Evolutionary conservation across 495 filamentous ascomycete genomes (phyloP), one percentile per base, ranked within the genome.

Genomic region (Cetradonia linearis): DNA sequence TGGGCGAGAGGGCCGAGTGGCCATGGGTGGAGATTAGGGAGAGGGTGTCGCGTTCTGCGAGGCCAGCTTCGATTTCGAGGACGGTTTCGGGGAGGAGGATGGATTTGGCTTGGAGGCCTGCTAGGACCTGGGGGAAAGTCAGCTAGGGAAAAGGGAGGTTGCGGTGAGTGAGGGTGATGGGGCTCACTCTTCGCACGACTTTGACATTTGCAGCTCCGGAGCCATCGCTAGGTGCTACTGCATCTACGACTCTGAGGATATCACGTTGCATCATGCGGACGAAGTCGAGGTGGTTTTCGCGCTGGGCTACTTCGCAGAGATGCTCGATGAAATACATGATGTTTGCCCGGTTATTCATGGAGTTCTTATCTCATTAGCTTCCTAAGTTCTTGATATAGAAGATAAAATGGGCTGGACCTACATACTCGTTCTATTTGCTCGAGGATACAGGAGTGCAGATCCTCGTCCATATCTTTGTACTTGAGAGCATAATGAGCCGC

Each of bases 311-410:
- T 67, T 96, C 92, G 72, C 92, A 89, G 58, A 99, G 85, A 62
- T 90, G 86, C 70, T 97, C 92, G 68, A 97, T 84, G 76, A 99
- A 97, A 74, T 93, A 97, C 87, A 99, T 92, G 71, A 99, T 96
- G 68, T 99, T 99, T 34, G 95, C 94, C 48, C 92, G 79, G 50
- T 84, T 95, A 74, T 99, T 99, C 86, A 97, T 94, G 63, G 85
- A 89, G 66, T 87, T 94, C 82, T 92, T 58, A 34, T 11, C 13
- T 9, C 6, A 20, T 59, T 23, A 44, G 30, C 14, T 54, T 47
- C 30, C 3, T n/a, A 49, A 7, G 11, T 11, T 20, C 37, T 8
- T 1, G 27, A 4, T 28, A 7, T 31, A 8, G 14, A 8, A 13
- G 8, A 11, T 46, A 25, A 5, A 3, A 23, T 46, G 57, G 9